These are phyloP conservation scores for Aspergillus jensenii DNA, from an alignment of 2,329 filamentous ascomycete genomes.

Conservation along the genomic window DNA sequence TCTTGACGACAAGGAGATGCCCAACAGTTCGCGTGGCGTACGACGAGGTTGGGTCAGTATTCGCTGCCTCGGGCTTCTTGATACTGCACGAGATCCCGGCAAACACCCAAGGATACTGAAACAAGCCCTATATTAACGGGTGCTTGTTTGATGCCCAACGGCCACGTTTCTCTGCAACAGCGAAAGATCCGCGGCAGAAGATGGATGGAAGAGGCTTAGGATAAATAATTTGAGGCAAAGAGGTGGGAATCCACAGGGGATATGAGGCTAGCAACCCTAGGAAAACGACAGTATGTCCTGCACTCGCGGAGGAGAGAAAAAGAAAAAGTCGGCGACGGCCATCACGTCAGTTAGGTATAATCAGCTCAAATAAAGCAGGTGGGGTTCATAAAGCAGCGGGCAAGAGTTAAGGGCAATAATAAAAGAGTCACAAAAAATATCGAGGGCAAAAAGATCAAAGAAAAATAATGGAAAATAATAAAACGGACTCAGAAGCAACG, in stretches of 20 bases:
- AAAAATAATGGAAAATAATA: constrained; percentile 12
- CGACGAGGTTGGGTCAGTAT: constrained; percentile 24
- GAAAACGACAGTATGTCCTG: constrained; percentile 13
- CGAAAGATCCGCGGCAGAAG: constrained; percentile 8
- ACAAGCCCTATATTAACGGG: constrained; percentile 15
- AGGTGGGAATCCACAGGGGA: constrained; percentile 9
- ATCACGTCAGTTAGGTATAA: constrained; percentile 28
- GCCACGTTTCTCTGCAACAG: constrained; percentile 18
- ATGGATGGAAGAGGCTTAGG: constrained; percentile 11
- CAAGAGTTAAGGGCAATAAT: constrained; percentile 12
- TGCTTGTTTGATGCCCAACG: constrained; percentile 26
- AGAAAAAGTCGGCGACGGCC: constrained; percentile 15
- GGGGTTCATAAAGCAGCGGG: constrained; percentile 27
- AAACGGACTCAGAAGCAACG: constrained; percentile 15
- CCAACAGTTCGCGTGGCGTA: constrained; percentile 23
- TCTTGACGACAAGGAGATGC: constrained; percentile 23
- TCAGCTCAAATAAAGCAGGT: constrained; percentile 30
- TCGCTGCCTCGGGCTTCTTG: constrained; percentile 20
- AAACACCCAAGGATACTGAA: constrained; percentile 15
- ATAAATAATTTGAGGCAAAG: constrained; percentile 11
- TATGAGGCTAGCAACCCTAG: constrained; percentile 15
- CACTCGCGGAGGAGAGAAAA: constrained; percentile 15
- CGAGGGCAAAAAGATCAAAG: constrained; percentile 7
- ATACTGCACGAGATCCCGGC: constrained; percentile 22
- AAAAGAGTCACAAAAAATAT: constrained; percentile 12